Percentiles rank a stretch among this genome's conserved stretches.
phyloP scores from a whole-genome alignment of 2,329 filamentous ascomycete genomes.

The Rhexocercosporidium sp. region DNA sequence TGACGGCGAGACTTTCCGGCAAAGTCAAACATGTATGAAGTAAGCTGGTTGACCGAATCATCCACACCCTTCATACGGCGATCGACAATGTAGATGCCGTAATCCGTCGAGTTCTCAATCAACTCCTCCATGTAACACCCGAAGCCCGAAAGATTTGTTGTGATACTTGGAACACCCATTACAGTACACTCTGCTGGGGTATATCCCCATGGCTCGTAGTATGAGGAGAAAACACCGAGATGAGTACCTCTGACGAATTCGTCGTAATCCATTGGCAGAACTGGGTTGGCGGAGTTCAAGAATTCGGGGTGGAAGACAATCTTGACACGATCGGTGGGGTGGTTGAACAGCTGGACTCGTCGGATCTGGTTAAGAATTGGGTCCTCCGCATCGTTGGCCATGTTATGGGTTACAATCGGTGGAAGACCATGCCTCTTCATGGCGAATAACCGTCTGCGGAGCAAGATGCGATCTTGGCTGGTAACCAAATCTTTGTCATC shows the following conservation, averaged over 20 bases:
- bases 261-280: conserved; percentile 94
- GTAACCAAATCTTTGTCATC: conserved; percentile 97
- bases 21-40: conserved; percentile 93
- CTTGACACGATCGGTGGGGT: conserved; percentile 94
- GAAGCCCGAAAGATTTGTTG: conserved; percentile 96
- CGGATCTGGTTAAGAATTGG: conserved; percentile 96
- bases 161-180: conserved; percentile 98
- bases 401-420: conserved; percentile 98
- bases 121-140: conserved; percentile 99
- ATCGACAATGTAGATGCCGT: conserved; percentile 99
- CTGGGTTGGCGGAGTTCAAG: conserved; percentile 92
- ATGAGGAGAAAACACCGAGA: conserved; percentile 92
- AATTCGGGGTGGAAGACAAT: conserved; percentile 98
- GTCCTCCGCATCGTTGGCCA: conserved; percentile 92
- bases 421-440: conserved; percentile 93
- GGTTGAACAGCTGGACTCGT: conserved; percentile 95
- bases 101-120: conserved; percentile 97
- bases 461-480: conserved; percentile 87
- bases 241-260: conserved; percentile 98
- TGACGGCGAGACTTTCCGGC: conserved; percentile 91
- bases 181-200: conserved; percentile 98
- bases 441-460: conserved; percentile 89
- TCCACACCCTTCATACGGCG: conserved; percentile 94
- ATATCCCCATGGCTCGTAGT: conserved; percentile 99
- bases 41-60: conserved; percentile 94